phyloP scores from a whole-genome alignment of 1,284 basidiomycete genomes.

The Apiotrichum mycotoxinovorans region DNA sequence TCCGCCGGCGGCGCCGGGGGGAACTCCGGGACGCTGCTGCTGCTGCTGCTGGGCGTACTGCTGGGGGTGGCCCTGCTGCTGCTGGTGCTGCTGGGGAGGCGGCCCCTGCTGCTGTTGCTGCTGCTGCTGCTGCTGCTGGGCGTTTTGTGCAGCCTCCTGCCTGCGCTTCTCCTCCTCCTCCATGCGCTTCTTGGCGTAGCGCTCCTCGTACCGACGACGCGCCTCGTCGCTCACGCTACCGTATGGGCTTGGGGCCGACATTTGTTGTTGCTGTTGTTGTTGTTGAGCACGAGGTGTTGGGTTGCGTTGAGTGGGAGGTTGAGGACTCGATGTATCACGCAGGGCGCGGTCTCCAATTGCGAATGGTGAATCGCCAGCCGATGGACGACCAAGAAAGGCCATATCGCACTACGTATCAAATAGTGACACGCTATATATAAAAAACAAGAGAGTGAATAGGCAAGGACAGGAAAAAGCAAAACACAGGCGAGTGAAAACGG shows the following conservation, averaged over 20 bases:
- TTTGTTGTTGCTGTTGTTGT: slow-evolving; percentile 15
- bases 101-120: slow-evolving; percentile 20
- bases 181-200: slow-evolving; percentile 41
- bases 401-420: slow-evolving; percentile 14
- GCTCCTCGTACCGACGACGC: slow-evolving; percentile 45
- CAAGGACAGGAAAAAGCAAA: not conserved
- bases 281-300: slow-evolving; percentile 28
- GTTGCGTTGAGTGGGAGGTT: slow-evolving; percentile 41
- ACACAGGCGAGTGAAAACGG: no score
- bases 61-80: not conserved
- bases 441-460: not conserved
- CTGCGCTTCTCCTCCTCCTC: slow-evolving; percentile 33
- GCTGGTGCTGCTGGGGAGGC: slow-evolving; percentile 1
- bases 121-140: slow-evolving; percentile 5
- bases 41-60: slow-evolving; percentile 5
- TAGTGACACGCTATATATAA: no score
- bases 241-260: slow-evolving; percentile 40
- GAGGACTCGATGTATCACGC: slow-evolving; percentile 41
- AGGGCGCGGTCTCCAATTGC: slow-evolving; percentile 49
- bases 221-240: slow-evolving; percentile 43
- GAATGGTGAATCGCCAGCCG: slow-evolving; percentile 47
- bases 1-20: no score
- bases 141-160: slow-evolving; percentile 9
- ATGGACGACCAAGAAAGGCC: slow-evolving; percentile 46
- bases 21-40: not conserved